These are phyloP conservation scores for Chaetomium sp. DNA, from an alignment of 2,329 filamentous ascomycete species.

Conservation along the genomic window DNA sequence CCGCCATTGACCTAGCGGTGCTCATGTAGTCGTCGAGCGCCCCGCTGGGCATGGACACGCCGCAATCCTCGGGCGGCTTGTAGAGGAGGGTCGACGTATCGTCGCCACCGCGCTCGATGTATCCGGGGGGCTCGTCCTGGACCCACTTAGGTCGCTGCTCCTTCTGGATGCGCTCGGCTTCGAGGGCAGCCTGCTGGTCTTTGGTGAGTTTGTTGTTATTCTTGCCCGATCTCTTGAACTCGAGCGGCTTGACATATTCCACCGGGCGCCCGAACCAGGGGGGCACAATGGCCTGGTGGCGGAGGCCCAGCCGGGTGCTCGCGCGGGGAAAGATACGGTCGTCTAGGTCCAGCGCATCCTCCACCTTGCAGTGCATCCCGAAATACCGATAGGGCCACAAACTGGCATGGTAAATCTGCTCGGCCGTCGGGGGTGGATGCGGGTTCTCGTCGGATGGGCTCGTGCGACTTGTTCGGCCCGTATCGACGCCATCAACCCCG, in stretches of 20 bases:
- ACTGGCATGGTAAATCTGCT: constrained; percentile 89
- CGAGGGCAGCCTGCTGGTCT: constrained; percentile 75
- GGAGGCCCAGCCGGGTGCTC: constrained; percentile 85
- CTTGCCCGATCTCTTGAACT: constrained; percentile 81
- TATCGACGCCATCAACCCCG: constrained; percentile 44
- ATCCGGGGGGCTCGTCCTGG: constrained; percentile 86
- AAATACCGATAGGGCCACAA: constrained; percentile 97
- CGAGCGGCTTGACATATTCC: constrained; percentile 84
- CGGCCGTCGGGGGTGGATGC: constrained; percentile 67
- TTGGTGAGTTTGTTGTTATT: constrained; percentile 78
- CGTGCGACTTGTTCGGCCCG: constrained; percentile 56
- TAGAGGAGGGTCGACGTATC: constrained; percentile 78
- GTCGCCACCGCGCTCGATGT: constrained; percentile 82
- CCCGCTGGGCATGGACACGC: constrained; percentile 50
- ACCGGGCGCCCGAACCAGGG: constrained; percentile 86
- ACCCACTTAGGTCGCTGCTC: constrained; percentile 91
- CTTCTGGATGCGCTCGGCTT: constrained; percentile 76
- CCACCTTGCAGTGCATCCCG: constrained; percentile 90
- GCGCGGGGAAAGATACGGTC: constrained; percentile 96
- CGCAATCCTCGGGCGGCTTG: constrained; percentile 67
- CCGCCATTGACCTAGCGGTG: constrained; percentile 65
- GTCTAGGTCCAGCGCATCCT: constrained; percentile 95
- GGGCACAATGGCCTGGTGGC: constrained; percentile 84
- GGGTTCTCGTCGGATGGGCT: constrained; percentile 64
- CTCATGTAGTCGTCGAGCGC: constrained; percentile 77